Evolutionary conservation across 371 early-diverging fungal genomes (phyloP).

Genomic region (Syncephalastrum monosporum): DNA sequence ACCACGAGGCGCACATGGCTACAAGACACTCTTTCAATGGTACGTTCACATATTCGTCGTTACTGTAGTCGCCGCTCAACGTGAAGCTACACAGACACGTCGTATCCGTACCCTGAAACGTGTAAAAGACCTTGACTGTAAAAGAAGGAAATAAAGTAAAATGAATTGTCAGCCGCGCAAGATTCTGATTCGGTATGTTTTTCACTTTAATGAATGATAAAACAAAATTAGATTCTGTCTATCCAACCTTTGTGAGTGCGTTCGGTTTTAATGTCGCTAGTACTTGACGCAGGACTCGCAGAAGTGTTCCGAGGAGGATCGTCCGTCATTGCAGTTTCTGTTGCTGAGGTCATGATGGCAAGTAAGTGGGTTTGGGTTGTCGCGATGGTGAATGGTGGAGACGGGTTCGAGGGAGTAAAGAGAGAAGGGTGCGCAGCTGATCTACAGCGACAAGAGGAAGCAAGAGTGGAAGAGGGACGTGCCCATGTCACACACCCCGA

Average conservation of each 20-base stretch:
- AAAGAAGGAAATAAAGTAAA: constrained; percentile 4
- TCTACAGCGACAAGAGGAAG: constrained; percentile 7
- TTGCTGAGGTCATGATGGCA: too few relatives aligned
- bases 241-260: constrained; percentile 1
- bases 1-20: constrained; percentile 47
- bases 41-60: constrained; percentile 21
- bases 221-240: neutral
- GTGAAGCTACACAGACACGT: constrained; percentile 40
- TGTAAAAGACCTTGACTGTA: constrained; percentile 39
- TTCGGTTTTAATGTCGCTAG: constrained; percentile 5
- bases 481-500: too few relatives aligned
- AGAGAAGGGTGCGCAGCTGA: constrained; percentile 6
- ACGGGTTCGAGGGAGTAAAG: neutral
- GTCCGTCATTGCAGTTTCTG: too few relatives aligned
- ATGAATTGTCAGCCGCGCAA: neutral
- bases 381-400: constrained; percentile 1
- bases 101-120: constrained; percentile 29
- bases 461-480: constrained; percentile 1
- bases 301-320: neutral
- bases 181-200: too few relatives aligned
- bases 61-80: constrained; percentile 4
- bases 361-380: neutral
- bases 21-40: constrained; percentile 40
- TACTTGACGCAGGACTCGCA: neutral
- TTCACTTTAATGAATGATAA: neutral